Base-by-base conservation (phyloP, 768 basidiomycete genomes). In the Termitomyces bulborhizus region DNA sequence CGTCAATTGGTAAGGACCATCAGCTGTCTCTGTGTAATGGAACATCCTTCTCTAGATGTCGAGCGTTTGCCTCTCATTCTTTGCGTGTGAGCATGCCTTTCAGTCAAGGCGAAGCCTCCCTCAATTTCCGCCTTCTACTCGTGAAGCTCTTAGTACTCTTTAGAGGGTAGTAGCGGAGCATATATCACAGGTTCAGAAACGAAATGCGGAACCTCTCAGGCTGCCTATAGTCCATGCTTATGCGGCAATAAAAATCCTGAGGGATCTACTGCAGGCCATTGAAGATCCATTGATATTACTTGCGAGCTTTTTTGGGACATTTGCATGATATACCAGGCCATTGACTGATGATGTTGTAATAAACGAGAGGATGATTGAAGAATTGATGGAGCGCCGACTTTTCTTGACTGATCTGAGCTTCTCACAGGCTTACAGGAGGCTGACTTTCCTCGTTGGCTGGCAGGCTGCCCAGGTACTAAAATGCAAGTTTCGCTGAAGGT, bases 1-100 rank as follows among this genome's bases (percentile, higher is more conserved):
- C 73, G 73, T 27, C 76, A 78, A 64, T 67, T 78, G 69, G 54
- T 61, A 26, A 43, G 47, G 47, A 18, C 26, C 16, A 21, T 32
- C 18, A 3, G 42, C 15, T 43, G 18, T 36, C 12, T 39, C 49
- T 53, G 57, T 49, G 29, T 16, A 4, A 13, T 3, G 31, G 6
- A 21, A 24, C 7, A 26, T 8, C 9, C 24, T 27, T 31, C 26
- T n/a, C 26, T 21, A 66, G 65, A 62, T 79, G 55, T 80, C 77
- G 1, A 72, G 73, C 58, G 65, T 79, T 7, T 79, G 75, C 62
- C 65, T 80, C 49, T 69, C 70, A 2, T 65, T 80, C n/a, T 80
- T 76, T 54, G 76, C 76, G 3, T 73, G 73, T 55, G 77, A 80
- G 57, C 73, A 78, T 32, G 76, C 74, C 3, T 79, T 80, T 63